A percentile compares a stretch with the other conserved stretches of the same genome.
phyloP scores from a whole-genome alignment of 768 basidiomycete species.

The Clavaria fumosa region DNA sequence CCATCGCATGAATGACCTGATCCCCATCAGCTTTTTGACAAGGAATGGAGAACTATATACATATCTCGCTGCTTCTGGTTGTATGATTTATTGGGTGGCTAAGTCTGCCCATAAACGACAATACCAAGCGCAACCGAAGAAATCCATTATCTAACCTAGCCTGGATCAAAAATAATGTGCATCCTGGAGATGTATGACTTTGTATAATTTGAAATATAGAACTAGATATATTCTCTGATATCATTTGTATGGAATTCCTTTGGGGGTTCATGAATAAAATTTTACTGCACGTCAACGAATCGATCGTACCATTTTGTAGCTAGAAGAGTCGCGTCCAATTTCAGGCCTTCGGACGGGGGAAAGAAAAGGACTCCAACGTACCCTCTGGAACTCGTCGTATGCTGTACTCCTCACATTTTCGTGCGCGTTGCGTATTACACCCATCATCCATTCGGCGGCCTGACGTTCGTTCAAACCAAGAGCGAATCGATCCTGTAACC shows the following conservation, averaged over 20 bases:
- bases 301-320: slow-evolving; percentile 26
- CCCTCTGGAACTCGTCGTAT: slow-evolving; percentile 92
- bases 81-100: too few relatives aligned
- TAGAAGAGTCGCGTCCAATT: slow-evolving; percentile 8
- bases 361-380: slow-evolving; percentile 37
- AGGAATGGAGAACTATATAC: too few relatives aligned
- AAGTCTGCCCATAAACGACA: too few relatives aligned
- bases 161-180: too few relatives aligned
- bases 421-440: slow-evolving; percentile 79
- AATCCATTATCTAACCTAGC: too few relatives aligned
- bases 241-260: slow-evolving; percentile 33
- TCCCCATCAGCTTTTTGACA: too few relatives aligned
- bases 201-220: too few relatives aligned
- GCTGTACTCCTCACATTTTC: slow-evolving; percentile 89
- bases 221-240: too few relatives aligned
- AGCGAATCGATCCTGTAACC: slow-evolving; percentile 78
- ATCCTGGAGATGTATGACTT: too few relatives aligned
- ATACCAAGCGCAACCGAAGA: too few relatives aligned
- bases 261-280: slow-evolving; percentile 3
- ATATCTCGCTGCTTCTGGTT: too few relatives aligned
- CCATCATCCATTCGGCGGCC: slow-evolving; percentile 90
- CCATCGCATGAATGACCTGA: too few relatives aligned
- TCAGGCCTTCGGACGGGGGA: neutral
- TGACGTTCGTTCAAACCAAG: slow-evolving; percentile 71
- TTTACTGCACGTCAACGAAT: neutral